Evolutionary conservation across 2,329 filamentous ascomycete species (phyloP), one percentile per base, ranked within the genome.

Genomic region (Pseudogymnoascus sp.): DNA sequence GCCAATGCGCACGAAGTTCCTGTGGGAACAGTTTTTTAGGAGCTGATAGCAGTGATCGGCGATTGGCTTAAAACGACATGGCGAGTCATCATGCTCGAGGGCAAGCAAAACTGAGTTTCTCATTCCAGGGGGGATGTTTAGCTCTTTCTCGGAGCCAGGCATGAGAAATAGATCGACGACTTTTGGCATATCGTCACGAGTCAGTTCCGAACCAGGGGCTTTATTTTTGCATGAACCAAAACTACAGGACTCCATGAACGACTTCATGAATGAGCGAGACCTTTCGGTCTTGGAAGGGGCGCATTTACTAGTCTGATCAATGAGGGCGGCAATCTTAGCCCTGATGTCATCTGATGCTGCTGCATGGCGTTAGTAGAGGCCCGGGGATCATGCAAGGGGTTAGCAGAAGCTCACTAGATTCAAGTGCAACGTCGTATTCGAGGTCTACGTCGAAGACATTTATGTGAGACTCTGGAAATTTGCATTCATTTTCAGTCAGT

Each of bases 1-100:
- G 64, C 81, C 82, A 5, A 84, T 74, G 39, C 81, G 78, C 52
- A 83, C 73, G 66, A 84, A 80, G 69, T 79, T 77, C 61, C 79
- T 74, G 67, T 80, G 74, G 19, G 78, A 80, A 72, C 79, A 80
- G 69, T 77, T 79, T 63, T 74, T 75, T 16, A 80, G 73, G 30
- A 80, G 75, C 33, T 74, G 69, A 67, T 80, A 78, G 38, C 77
- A 75, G 68, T 80, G 78, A 63, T 80, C 77, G 30, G 77, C 78
- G 5, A 80, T 70, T 19, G 78, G 77, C 19, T 67, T 66, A n/a
- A 80, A 73, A 60, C 66, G 59, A 25, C 75, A 69, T 4, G 67
- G 66, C 0, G 78, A 77, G 62, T 78, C 73, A 0, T 72, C 71
- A 5, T 66, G 66, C 19, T 72, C 68, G 12, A 80, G 71, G 4